These are phyloP conservation scores for Nicotiana benthamiana DNA, from an alignment of 257 asterid genomes.

Conservation along the genomic window DNA sequence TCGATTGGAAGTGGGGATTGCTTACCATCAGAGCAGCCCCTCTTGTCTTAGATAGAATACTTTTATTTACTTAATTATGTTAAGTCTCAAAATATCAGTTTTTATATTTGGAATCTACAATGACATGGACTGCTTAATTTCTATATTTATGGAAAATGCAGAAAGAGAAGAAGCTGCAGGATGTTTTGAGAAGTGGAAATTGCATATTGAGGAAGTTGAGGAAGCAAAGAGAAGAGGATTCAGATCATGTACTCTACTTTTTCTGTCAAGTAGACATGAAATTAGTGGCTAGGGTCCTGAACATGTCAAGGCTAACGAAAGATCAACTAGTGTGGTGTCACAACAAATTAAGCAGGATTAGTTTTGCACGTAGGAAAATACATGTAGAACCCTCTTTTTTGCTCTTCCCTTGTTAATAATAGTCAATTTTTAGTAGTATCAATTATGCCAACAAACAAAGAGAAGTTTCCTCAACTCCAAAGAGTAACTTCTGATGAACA, in stretches of 20 bases:
- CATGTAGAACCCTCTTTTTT: conserved; percentile 62
- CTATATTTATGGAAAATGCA: conserved; percentile 21
- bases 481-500: neutral
- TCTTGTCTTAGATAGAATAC: too few relatives aligned
- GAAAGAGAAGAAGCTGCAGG: conserved; percentile 81
- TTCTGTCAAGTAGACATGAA: conserved; percentile 83
- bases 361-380: conserved; percentile 58
- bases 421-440: neutral
- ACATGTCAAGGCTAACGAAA: conserved; percentile 54
- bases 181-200: conserved; percentile 56
- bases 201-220: conserved; percentile 59
- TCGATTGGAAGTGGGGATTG: too few relatives aligned
- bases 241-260: conserved; percentile 63
- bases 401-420: conserved; percentile 68
- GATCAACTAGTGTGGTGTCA: conserved; percentile 80
- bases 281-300: conserved; percentile 67
- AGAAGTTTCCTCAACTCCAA: conserved; percentile 2
- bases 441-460: neutral
- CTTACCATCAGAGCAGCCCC: too few relatives aligned
- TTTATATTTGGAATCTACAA: neutral
- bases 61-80: neutral
- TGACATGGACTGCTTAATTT: neutral
- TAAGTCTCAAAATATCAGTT: too few relatives aligned
- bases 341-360: conserved; percentile 56
- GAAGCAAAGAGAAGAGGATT: conserved; percentile 37